A percentile compares a stretch with the other conserved stretches of the same genome.
Conservation (phyloP, 1,284 basidiomycete species). For the Farysia itapuensis region DNA sequence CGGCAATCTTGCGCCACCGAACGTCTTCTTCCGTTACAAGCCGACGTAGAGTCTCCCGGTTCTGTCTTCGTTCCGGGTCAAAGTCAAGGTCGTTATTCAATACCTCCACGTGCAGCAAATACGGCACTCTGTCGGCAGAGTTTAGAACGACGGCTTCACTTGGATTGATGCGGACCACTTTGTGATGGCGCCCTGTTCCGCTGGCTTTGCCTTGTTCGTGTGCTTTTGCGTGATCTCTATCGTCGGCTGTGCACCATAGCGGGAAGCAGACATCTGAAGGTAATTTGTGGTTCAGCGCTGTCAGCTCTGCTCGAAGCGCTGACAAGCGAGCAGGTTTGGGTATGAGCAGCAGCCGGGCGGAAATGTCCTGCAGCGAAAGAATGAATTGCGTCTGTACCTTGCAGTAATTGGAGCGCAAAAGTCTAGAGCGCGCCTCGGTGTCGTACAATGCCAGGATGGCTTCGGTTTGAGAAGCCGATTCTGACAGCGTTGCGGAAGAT, state of each 20-base stretch:
- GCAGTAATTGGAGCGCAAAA: slow-evolving; percentile 68
- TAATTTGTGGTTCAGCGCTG: slow-evolving; percentile 90
- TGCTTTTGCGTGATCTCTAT: slow-evolving; percentile 21
- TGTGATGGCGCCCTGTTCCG: slow-evolving; percentile 70
- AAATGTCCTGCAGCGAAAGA: slow-evolving; percentile 85
- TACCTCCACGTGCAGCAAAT: slow-evolving; percentile 88
- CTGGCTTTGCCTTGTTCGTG: neutral
- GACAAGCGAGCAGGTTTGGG: slow-evolving; percentile 92
- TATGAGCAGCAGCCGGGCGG: slow-evolving; percentile 84
- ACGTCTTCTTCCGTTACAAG: slow-evolving; percentile 73
- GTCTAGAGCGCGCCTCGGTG: slow-evolving; percentile 28
- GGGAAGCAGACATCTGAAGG: slow-evolving; percentile 91
- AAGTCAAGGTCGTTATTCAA: slow-evolving; percentile 90
- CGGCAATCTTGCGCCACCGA: slow-evolving; percentile 55
- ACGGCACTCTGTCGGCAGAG: slow-evolving; percentile 94
- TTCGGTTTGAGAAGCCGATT: slow-evolving; percentile 55
- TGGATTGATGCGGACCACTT: slow-evolving; percentile 94
- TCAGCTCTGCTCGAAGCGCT: slow-evolving; percentile 91
- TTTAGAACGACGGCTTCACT: slow-evolving; percentile 98
- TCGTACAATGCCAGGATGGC: slow-evolving; percentile 48
- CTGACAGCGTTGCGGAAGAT: slow-evolving; percentile 63
- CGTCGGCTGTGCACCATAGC: slow-evolving; percentile 74
- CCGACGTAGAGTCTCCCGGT: slow-evolving; percentile 78
- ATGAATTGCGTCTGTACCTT: slow-evolving; percentile 88
- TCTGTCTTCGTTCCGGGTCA: slow-evolving; percentile 78